phyloP scores from a whole-genome alignment of 805 yeast genomes.

The Candida coleopterorum region DNA sequence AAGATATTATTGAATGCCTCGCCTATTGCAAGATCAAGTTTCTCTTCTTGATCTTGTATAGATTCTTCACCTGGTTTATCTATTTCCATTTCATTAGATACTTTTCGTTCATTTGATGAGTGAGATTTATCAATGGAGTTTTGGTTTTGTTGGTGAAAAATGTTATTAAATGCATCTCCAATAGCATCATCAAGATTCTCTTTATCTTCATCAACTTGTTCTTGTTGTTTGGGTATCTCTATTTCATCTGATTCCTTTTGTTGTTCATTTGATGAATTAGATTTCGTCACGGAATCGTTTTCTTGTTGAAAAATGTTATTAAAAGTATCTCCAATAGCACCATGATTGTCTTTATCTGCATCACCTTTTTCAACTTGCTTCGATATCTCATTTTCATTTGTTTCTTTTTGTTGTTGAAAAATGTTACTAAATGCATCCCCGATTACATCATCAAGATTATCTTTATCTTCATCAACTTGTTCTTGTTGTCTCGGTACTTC shows the following conservation, averaged over 20 bases:
- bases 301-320: not conserved
- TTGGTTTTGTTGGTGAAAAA: no score
- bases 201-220: constrained; percentile 1
- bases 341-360: not conserved
- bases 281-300: not conserved
- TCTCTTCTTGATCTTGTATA: constrained; percentile 1
- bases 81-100: no score
- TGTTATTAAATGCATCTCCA: constrained; percentile 1
- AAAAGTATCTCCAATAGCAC: constrained; percentile 1
- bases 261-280: not conserved
- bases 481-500: no score
- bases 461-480: no score
- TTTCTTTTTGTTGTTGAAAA: not conserved
- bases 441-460: constrained; percentile 15
- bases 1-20: not conserved
- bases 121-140: no score
- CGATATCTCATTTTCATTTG: no score
- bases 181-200: constrained; percentile 2
- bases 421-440: constrained; percentile 15
- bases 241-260: not conserved
- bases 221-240: constrained; percentile 1
- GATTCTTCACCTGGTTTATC: no score
- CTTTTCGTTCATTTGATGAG: no score
- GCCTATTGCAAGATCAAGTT: constrained; percentile 9
- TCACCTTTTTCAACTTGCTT: not conserved